Evolutionary conservation across 306 rosid genomes (phyloP).

Genomic region (Styphnolobium japonicum): DNA sequence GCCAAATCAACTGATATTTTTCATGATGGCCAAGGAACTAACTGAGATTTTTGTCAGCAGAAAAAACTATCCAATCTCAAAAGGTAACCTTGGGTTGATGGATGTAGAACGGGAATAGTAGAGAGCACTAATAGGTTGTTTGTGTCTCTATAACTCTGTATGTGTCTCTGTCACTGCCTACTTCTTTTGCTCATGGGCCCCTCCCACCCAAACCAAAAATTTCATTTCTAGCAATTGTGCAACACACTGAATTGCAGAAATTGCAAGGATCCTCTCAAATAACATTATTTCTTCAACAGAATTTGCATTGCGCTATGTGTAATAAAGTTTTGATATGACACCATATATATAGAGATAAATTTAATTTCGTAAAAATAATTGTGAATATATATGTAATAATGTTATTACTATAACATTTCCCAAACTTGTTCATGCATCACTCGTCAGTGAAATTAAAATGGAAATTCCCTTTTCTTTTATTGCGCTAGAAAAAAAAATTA

Average conservation of each 20-base stretch:
- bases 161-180: neutral
- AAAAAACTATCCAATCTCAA: neutral
- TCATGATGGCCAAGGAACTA: neutral
- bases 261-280: neutral
- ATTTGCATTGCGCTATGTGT: neutral
- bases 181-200: neutral
- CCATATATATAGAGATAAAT: no score
- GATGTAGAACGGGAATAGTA: neutral
- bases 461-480: no score
- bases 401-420: no score
- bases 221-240: neutral
- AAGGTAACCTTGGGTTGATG: neutral
- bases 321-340: neutral
- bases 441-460: no score
- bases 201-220: neutral
- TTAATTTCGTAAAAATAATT: no score
- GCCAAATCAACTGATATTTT: neutral
- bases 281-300: no score
- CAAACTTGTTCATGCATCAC: no score
- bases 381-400: no score
- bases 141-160: neutral
- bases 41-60: neutral
- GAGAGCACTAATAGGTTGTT: neutral
- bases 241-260: neutral
- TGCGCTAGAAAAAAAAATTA: no score